phyloP scores from a whole-genome alignment of 768 basidiomycete genomes.

The Mrakia blollopis region DNA sequence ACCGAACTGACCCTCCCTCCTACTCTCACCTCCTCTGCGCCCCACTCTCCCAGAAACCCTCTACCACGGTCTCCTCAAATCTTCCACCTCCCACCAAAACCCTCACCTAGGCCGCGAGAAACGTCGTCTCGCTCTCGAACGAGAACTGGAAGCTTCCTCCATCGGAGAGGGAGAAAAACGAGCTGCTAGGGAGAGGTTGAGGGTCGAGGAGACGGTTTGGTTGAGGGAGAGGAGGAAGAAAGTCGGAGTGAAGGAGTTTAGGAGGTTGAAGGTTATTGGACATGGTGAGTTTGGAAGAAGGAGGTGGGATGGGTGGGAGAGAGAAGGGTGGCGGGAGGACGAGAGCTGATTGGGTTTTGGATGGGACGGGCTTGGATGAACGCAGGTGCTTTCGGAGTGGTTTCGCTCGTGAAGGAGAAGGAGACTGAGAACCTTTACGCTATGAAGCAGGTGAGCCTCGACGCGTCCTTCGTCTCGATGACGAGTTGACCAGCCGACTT shows the following conservation, averaged over 20 bases:
- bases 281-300: slow-evolving; percentile 59
- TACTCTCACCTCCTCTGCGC: background rate
- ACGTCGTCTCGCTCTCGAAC: slow-evolving; percentile 78
- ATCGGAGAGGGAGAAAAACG: slow-evolving; percentile 63
- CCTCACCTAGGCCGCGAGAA: slow-evolving; percentile 78
- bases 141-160: slow-evolving; percentile 59
- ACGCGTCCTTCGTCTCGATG: background rate
- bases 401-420: slow-evolving; percentile 81
- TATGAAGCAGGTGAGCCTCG: slow-evolving; percentile 80
- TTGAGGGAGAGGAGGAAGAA: slow-evolving; percentile 75
- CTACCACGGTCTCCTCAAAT: slow-evolving; percentile 43
- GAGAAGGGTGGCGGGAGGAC: too few species aligned
- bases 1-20: background rate
- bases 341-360: background rate
- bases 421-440: slow-evolving; percentile 75
- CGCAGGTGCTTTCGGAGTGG: slow-evolving; percentile 89
- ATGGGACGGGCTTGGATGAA: slow-evolving; percentile 29
- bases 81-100: slow-evolving; percentile 54
- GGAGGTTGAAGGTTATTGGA: slow-evolving; percentile 87
- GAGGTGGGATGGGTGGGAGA: background rate
- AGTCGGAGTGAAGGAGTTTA: slow-evolving; percentile 78
- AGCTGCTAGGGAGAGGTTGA: slow-evolving; percentile 50
- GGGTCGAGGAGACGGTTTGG: slow-evolving; percentile 82
- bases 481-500: background rate
- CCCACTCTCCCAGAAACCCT: slow-evolving; percentile 37